Evolutionary conservation across 352 stramenopile genomes (phyloP), one percentile per base, ranked within the genome.

Genomic region (Pythium aristosporum): DNA sequence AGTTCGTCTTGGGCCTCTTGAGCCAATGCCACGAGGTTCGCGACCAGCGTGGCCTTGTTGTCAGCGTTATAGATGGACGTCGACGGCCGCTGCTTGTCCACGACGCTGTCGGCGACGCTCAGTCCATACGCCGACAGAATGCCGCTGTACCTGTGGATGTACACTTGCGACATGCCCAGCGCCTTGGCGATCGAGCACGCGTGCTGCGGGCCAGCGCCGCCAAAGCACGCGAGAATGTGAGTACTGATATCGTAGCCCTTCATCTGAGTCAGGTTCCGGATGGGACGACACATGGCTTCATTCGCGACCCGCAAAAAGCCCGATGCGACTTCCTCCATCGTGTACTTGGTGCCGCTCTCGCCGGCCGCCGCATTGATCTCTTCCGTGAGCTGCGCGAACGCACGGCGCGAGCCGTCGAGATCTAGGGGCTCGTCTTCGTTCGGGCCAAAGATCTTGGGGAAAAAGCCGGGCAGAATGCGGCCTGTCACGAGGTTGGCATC

Each of bases 281-380:
- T 99, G 0, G 97, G 97, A n/a, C 97, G 92, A 68, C 97, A 99
- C 97, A 99, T 99, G 3, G 97, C 96, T 74, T 99, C 98, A 74
- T 99, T 99, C 21, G 98, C 98, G 18, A 99, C 97, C 28, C 97
- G 85, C 44, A 99, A 74, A 66, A 99, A 99, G 8, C 98, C 98
- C 54, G 92, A 99, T 2, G 98, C 98, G 10, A 99, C 84, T 72
- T 99, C 96, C 68, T 97, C 92, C 65, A 94, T 74, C 12, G 87
- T 88, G 63, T 97, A 96, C 61, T 77, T 73, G 13, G 68, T 75
- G 30, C 76, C 76, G 43, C 79, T 85, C 51, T 78, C 65, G 13
- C 73, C 73, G 25, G 88, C 77, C 2, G 76, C 63, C 7, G 81
- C 65, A 63, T 98, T 97, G 58, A 98, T 96, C 50, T 96, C 75